phyloP scores from a whole-genome alignment of 768 basidiomycete species.

The Collybia sordida region DNA sequence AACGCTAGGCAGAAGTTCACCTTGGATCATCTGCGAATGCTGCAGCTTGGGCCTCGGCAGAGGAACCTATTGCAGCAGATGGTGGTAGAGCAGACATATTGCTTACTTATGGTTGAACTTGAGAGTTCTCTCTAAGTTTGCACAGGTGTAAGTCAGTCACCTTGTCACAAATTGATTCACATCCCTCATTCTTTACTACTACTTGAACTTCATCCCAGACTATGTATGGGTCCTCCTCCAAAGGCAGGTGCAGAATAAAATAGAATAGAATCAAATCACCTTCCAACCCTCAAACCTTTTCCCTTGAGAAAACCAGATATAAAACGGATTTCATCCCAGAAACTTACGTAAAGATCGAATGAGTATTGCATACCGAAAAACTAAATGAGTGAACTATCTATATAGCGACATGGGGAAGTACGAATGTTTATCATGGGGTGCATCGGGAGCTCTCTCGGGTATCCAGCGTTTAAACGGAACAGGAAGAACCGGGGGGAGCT shows the following conservation, averaged over 20 bases:
- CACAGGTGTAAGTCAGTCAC: background rate
- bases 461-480: constrained; percentile 71
- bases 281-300: too few species aligned
- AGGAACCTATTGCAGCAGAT: constrained; percentile 51
- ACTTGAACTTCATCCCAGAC: too few species aligned
- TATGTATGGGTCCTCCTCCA: too few species aligned
- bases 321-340: too few species aligned
- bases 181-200: background rate
- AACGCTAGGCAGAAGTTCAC: constrained; percentile 25
- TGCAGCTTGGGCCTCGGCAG: constrained; percentile 55
- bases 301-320: too few species aligned
- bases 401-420: constrained; percentile 86
- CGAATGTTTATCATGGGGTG: constrained; percentile 79
- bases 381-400: constrained; percentile 29
- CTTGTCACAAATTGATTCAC: background rate
- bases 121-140: constrained; percentile 7
- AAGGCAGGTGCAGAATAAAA: too few species aligned
- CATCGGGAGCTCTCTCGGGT: constrained; percentile 66
- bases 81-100: constrained; percentile 50
- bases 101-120: constrained; percentile 42
- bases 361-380: too few species aligned
- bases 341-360: too few species aligned
- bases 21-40: constrained; percentile 80
- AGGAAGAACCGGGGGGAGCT: constrained; percentile 75
- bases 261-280: too few species aligned